A percentile compares a stretch with the other conserved stretches of the same genome.
These are phyloP conservation scores for Cyclaneusma minus DNA, from an alignment of 2,329 filamentous ascomycete genomes.

Conservation along the genomic window DNA sequence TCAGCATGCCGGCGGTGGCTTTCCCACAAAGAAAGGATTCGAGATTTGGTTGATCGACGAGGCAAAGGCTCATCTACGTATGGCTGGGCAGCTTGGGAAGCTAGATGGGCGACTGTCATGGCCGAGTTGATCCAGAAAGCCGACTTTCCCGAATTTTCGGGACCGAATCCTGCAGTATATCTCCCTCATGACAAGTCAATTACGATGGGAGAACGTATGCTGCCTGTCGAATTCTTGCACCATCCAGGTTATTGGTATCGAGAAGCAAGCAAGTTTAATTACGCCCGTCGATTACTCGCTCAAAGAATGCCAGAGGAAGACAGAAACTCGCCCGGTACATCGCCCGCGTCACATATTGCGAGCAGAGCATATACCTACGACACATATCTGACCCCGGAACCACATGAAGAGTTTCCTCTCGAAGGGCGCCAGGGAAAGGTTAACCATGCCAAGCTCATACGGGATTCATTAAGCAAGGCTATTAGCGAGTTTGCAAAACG, in stretches of 20 bases:
- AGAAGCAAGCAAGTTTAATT: constrained; percentile 39
- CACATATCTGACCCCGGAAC: constrained; percentile 50
- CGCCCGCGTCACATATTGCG: constrained; percentile 28
- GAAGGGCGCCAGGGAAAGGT: constrained; percentile 28
- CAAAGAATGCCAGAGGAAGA: constrained; percentile 43
- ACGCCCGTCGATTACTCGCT: constrained; percentile 36
- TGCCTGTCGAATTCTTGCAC: constrained; percentile 48
- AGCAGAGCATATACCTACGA: constrained; percentile 43
- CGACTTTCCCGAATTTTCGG: constrained; percentile 32
- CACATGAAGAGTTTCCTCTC: constrained; percentile 42
- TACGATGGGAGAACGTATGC: constrained; percentile 35
- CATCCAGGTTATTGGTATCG: constrained; percentile 55
- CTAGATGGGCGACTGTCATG: constrained; percentile 52
- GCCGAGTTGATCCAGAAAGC: constrained; percentile 41
- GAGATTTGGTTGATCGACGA: constrained; percentile 64
- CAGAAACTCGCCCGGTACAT: constrained; percentile 31
- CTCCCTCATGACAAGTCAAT: constrained; percentile 42
- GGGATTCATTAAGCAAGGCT: constrained; percentile 34
- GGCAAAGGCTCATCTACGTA: constrained; percentile 81
- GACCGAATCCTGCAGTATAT: constrained; percentile 28
- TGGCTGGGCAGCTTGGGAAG: constrained; percentile 89
- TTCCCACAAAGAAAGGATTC: constrained; percentile 57
- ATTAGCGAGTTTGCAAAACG: constrained; percentile 36
- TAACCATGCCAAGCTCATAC: constrained; percentile 38
- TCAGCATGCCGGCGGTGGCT: constrained; percentile 70